Evolutionary conservation across 73 alveolate genomes (phyloP).

Genomic region (Paramecium tetraurelia): DNA sequence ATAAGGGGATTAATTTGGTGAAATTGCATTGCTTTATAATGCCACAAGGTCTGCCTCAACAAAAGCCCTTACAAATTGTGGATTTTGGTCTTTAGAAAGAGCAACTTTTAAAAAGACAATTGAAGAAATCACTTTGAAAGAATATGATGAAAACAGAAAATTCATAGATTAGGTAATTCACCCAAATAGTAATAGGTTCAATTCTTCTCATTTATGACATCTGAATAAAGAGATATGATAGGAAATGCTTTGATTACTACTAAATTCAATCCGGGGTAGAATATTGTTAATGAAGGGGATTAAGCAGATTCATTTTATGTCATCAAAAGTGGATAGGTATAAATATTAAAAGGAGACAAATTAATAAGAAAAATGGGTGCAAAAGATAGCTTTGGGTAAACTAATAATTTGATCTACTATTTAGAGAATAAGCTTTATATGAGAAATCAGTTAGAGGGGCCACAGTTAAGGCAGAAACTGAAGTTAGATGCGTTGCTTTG

Average conservation of each 20-base stretch:
- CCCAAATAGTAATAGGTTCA: neutral
- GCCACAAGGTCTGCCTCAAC: constrained; percentile 96
- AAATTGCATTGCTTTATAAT: constrained; percentile 93
- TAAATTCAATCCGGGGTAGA: constrained; percentile 46
- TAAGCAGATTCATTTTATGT: constrained; percentile 61
- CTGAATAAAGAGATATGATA: constrained; percentile 53
- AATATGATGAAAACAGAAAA: constrained; percentile 57
- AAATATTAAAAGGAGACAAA: constrained; percentile 38
- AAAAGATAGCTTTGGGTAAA: constrained; percentile 60
- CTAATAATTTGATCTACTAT: neutral
- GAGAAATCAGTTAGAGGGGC: constrained; percentile 58
- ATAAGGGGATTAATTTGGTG: constrained; percentile 96
- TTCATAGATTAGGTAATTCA: constrained; percentile 40
- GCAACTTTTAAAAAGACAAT: constrained; percentile 82
- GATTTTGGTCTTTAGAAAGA: constrained; percentile 89
- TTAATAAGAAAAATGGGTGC: constrained; percentile 50
- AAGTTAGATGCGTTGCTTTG: constrained; percentile 59
- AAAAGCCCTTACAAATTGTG: constrained; percentile 77
- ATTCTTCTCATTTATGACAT: constrained; percentile 56
- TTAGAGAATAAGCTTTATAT: constrained; percentile 56
- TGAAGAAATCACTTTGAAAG: constrained; percentile 78
- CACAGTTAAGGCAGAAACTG: constrained; percentile 60
- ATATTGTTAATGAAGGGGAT: constrained; percentile 63
- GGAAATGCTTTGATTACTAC: constrained; percentile 56
- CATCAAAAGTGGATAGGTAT: constrained; percentile 54